Percentiles rank a stretch among this genome's conserved stretches.
phyloP scores from a whole-genome alignment of 108 stramenopile genomes.

The Pseudonitzschia multiseries region DNA sequence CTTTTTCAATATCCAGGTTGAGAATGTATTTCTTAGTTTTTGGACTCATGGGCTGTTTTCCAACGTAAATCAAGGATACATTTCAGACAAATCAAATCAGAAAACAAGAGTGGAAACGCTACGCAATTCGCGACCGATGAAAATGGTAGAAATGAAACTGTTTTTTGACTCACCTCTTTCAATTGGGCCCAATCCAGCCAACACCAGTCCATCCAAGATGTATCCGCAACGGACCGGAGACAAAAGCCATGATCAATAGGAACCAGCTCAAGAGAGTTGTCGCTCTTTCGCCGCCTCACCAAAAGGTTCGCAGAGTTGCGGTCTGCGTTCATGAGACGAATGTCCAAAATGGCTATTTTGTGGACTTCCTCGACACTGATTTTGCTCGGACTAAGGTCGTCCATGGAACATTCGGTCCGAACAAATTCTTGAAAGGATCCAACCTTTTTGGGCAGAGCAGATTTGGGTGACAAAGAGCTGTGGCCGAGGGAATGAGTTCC shows the following conservation, averaged over 20 bases:
- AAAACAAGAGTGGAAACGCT: too few species aligned
- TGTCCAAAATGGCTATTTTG: slow-evolving; percentile 96
- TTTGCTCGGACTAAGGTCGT: slow-evolving; percentile 88
- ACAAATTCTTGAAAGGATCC: slow-evolving; percentile 95
- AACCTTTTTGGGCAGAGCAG: slow-evolving; percentile 62
- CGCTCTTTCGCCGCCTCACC: slow-evolving; percentile 62
- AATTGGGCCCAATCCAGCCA: slow-evolving; percentile 98
- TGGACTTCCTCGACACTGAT: slow-evolving; percentile 90
- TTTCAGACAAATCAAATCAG: not conserved
- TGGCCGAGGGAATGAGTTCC: slow-evolving; percentile 72
- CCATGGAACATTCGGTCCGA: slow-evolving; percentile 86
- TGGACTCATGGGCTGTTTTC: slow-evolving; percentile 58
- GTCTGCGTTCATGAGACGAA: slow-evolving; percentile 96
- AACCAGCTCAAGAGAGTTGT: slow-evolving; percentile 77
- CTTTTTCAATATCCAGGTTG: slow-evolving; percentile 73
- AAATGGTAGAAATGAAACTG: not conserved
- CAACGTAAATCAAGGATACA: not conserved
- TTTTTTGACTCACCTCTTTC: slow-evolving; percentile 55
- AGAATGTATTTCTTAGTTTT: slow-evolving; percentile 65
- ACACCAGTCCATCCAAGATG: slow-evolving; percentile 99
- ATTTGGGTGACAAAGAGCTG: not conserved
- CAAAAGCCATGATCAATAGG: slow-evolving; percentile 99
- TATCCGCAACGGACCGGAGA: slow-evolving; percentile 86
- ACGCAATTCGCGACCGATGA: not conserved
- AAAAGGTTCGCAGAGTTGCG: slow-evolving; percentile 94